Evolutionary conservation across 441 rosid genomes (phyloP).

Genomic region (Euphorbia neoarborescens): DNA sequence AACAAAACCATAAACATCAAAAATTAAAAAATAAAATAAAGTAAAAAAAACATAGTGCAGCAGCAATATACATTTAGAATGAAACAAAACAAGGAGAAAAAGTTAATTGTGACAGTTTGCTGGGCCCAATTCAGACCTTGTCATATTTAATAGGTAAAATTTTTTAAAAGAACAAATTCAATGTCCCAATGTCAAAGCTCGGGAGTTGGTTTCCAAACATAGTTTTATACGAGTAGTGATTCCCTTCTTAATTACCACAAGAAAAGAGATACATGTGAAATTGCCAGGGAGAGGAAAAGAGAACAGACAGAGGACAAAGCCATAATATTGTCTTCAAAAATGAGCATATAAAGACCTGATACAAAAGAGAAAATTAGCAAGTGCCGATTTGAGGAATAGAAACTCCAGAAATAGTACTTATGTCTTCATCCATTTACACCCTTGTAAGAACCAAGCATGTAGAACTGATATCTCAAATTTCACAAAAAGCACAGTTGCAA

Average conservation of each 20-base stretch:
- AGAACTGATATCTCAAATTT: background rate
- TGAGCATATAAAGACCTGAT: background rate
- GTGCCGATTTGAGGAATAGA: constrained; percentile 1
- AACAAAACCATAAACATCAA: background rate
- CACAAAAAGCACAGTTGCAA: too few relatives aligned
- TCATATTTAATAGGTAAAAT: background rate
- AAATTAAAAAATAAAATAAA: background rate
- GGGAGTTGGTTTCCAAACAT: background rate
- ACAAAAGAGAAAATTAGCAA: background rate
- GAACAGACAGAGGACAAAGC: background rate
- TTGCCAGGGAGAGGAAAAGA: background rate
- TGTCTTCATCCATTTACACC: background rate
- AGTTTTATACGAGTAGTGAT: background rate
- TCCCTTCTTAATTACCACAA: background rate
- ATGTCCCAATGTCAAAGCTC: background rate
- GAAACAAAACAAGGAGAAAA: background rate
- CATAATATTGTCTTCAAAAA: background rate
- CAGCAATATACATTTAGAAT: background rate
- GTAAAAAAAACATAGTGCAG: background rate
- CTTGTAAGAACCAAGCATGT: background rate
- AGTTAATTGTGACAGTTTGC: background rate
- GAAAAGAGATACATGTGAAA: background rate
- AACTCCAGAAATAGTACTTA: background rate
- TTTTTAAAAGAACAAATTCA: background rate
- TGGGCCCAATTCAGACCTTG: background rate